Base-by-base conservation (phyloP, 2,329 filamentous ascomycete genomes). In the Neurospora sp. region DNA sequence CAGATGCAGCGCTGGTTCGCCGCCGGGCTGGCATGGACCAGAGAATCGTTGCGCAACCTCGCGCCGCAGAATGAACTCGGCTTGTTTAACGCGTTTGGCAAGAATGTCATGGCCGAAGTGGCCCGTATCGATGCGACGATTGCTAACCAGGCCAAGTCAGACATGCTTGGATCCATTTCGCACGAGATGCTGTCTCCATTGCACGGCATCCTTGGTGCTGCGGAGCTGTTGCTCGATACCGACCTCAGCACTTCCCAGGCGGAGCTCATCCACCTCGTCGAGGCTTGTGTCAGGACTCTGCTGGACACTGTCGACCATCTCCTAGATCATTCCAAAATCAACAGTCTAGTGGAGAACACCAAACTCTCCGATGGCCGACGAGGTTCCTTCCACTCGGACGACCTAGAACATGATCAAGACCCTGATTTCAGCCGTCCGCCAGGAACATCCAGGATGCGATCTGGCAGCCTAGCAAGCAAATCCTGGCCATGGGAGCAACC, bases 141-240 rank as follows among this genome's bases (percentile, higher is more conserved):
- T 17, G 78, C 79, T 6, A 80, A 80, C 67, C 79, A 78, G 71
- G 82, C 83, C 46, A 86, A 86, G 75, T 82, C 83, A 0, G 84
- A 86, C 70, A 85, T 88, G 71, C 83, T 88, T 28, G 84, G 83
- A 0, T 87, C 83, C 8, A 83, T 88, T 65, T 86, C 83, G 33
- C 86, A 88, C 75, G 86, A 88, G 73, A 77, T 88, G 6, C 80
- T 86, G 17, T 86, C 83, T 3, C 86, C 86, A 2, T 78, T 88
- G 0, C 86, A 88, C 71, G 86, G 86, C 1, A 86, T 88, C 39
- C 78, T 88, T 1, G 84, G 83, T 0, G 86, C 78, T 72, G 82
- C 82, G 4, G 83, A 86, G 71, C 78, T 86, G 46, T 75, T 87
- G 0, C 80, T 82, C n/a, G 83, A 84, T 12, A 83, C 81, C 0